Evolutionary conservation across 805 yeast species (phyloP).

Genomic region (Yamadazyma kitorensis): DNA sequence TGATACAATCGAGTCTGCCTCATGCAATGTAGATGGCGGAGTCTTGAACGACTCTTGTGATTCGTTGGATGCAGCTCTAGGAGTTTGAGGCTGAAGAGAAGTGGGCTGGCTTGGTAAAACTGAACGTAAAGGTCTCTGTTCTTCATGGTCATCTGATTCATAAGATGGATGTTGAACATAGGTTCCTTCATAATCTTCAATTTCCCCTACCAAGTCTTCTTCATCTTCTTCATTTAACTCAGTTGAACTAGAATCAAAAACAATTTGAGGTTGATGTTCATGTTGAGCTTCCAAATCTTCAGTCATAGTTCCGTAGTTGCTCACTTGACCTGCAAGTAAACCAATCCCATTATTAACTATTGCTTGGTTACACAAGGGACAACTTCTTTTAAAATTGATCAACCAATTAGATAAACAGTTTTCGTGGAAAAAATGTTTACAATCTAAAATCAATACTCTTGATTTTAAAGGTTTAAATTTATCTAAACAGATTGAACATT

Average conservation of each 20-base stretch:
- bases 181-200: not conserved
- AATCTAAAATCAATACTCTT: constrained; percentile 51
- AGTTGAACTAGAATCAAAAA: constrained; percentile 1
- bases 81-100: no score
- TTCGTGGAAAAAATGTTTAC: constrained; percentile 61
- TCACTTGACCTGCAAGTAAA: constrained; percentile 17
- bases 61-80: not conserved
- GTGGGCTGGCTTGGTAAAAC: no score
- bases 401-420: constrained; percentile 61
- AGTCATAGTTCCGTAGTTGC: constrained; percentile 22
- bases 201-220: not conserved
- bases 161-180: no score
- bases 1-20: not conserved
- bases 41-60: constrained; percentile 1
- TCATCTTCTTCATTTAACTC: constrained; percentile 1
- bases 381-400: constrained; percentile 47
- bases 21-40: not conserved
- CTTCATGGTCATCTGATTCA: no score
- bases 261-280: no score
- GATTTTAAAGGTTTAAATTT: constrained; percentile 46
- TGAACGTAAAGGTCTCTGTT: no score
- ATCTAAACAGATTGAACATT: constrained; percentile 61
- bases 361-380: constrained; percentile 55
- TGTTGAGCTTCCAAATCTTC: constrained; percentile 16
- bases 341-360: constrained; percentile 11